Base-by-base conservation (phyloP, 176 grass and related monocot species). In the Zoysia pacifica region DNA sequence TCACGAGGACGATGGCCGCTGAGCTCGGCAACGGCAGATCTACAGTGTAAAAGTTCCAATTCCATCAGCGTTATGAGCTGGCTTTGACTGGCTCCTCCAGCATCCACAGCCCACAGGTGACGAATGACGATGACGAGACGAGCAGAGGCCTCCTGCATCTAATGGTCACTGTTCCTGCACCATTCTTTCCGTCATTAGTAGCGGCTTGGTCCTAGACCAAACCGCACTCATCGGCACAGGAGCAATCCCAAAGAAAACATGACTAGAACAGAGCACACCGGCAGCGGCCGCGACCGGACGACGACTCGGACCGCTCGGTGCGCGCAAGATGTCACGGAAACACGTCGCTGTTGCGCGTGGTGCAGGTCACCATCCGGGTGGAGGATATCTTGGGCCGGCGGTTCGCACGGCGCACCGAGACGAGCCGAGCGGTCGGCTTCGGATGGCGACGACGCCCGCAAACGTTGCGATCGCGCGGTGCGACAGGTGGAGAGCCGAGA, bases 341-440 rank as follows among this genome's bases (percentile, higher is more conserved):
- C 60, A 10, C 60, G 18, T 7, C 75, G 38, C 53, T 72, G 56
- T 15, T 44, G 12, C 48, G 75, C 52, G 52, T 51, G 36, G 69
- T 73, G 75, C 69, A 20, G 69, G 81, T 84, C 76, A 54, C 75
- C 11, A 53, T 88, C 75, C 40, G 42, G 81, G 67, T 69, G 81
- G 60, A 46, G 38, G 47, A 41, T 45, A 62, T 40, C 12, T 65
- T 61, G 14, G 12, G 62, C n/a, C 16, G 16, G 72, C 72, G 8
- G 71, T 42, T 73, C 15, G 46, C 79, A 41, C 66, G 19, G 66
- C 75, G 69, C 80, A 13, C 81, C 49, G 42, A 47, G 68, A 78
- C 75, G 65, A 61, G 63, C 59, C 18, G 65, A 60, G 63, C 66
- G 35, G 83, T 70, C 81, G 38, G 53, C 70, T 50, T 84, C 81